Conservation (phyloP, 148 eudicot genomes). For the Rhododendron ovatum region DNA sequence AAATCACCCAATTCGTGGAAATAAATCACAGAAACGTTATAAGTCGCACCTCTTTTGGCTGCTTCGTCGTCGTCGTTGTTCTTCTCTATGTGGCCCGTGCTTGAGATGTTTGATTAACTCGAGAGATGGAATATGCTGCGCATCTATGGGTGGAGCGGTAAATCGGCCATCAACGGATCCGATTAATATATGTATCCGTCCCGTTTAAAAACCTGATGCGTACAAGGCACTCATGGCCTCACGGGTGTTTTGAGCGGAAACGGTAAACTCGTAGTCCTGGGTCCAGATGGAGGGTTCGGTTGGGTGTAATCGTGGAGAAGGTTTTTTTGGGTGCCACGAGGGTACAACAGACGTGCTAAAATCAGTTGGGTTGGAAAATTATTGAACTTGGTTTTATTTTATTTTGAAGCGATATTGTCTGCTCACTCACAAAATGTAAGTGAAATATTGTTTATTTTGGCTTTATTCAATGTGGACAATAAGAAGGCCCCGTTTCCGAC, state of each 20-base stretch:
- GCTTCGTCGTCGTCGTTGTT: background rate
- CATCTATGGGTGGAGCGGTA: background rate
- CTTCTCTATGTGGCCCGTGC: background rate
- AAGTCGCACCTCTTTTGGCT: background rate
- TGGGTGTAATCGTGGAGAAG: too few relatives aligned
- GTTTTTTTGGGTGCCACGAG: too few relatives aligned
- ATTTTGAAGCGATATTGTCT: too few relatives aligned
- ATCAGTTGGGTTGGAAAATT: too few relatives aligned
- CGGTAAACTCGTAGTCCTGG: background rate
- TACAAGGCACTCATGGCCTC: background rate
- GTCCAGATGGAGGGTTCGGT: background rate
- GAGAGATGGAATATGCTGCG: slow-evolving; percentile 1
- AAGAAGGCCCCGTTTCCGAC: too few relatives aligned
- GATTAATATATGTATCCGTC: background rate
- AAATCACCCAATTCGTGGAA: background rate
- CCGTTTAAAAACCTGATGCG: background rate
- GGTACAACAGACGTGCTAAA: too few relatives aligned
- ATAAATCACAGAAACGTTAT: background rate
- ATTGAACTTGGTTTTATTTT: too few relatives aligned
- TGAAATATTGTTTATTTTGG: too few relatives aligned
- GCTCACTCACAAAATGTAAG: too few relatives aligned
- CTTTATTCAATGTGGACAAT: too few relatives aligned
- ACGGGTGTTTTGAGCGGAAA: background rate
- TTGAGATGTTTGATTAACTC: background rate
- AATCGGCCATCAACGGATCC: background rate